Conservation (phyloP, 2,329 filamentous ascomycete species). For the Corniculantispora saksenae region DNA sequence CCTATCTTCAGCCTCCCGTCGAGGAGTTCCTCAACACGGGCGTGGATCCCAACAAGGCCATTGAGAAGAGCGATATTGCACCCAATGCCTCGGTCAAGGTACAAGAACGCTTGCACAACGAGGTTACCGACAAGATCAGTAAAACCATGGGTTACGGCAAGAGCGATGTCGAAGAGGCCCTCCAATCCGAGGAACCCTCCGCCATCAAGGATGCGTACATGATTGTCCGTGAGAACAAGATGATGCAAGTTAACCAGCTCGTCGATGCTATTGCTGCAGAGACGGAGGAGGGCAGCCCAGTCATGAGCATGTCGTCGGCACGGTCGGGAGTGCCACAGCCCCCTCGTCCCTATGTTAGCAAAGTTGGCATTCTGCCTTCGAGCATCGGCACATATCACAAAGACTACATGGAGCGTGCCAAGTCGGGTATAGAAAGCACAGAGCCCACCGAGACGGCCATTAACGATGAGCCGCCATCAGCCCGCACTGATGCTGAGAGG, state of each 20-base stretch:
- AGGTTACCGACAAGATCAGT: conserved; percentile 92
- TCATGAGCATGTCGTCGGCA: conserved; percentile 56
- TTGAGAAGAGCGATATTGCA: conserved; percentile 78
- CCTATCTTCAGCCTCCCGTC: conserved; percentile 82
- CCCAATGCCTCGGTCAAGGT: conserved; percentile 76
- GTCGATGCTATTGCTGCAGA: conserved; percentile 37
- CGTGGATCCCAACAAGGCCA: conserved; percentile 89
- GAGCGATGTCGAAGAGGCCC: conserved; percentile 90
- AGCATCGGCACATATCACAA: conserved; percentile 89
- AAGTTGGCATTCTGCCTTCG: conserved; percentile 87
- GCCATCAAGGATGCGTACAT: conserved; percentile 99
- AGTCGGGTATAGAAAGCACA: conserved; percentile 50
- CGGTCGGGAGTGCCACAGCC: conserved; percentile 55
- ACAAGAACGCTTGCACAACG: conserved; percentile 86
- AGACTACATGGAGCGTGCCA: conserved; percentile 79
- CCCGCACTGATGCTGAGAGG: conserved; percentile 70
- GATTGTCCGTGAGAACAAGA: conserved; percentile 95
- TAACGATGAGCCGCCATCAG: conserved; percentile 49
- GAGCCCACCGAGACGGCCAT: conserved; percentile 45
- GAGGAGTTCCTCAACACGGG: conserved; percentile 94
- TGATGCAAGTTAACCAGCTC: conserved; percentile 82
- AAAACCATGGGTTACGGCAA: conserved; percentile 98
- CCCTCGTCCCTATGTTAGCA: conserved; percentile 68
- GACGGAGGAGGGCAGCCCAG: conserved; percentile 47
- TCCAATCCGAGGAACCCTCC: conserved; percentile 89